Conservation (phyloP, 805 yeast species). For the Candida caryicola region DNA sequence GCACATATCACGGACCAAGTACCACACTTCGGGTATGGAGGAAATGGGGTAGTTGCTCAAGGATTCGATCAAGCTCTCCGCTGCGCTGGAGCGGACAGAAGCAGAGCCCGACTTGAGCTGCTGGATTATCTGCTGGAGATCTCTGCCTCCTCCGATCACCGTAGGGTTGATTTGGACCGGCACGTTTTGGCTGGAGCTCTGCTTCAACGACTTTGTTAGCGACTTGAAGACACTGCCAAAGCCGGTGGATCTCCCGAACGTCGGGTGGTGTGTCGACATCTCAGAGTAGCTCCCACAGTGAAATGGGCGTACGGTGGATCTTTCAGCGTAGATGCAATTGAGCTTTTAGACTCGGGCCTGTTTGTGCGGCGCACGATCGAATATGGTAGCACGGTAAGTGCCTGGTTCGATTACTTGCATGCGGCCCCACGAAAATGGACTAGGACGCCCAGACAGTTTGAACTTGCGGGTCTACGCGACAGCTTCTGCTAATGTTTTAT, state of each 20-base stretch:
- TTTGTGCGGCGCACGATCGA: not conserved
- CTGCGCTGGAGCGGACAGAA: constrained; percentile 46
- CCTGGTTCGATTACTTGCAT: too few relatives aligned
- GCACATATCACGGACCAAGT: constrained; percentile 56
- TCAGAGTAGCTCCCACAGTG: too few relatives aligned
- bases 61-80: constrained; percentile 47
- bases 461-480: too few relatives aligned
- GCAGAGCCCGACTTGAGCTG: constrained; percentile 37
- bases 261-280: constrained; percentile 31
- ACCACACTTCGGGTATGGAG: constrained; percentile 75
- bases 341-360: too few relatives aligned
- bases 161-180: constrained; percentile 41
- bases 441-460: too few relatives aligned
- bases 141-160: constrained; percentile 44
- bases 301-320: too few relatives aligned
- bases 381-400: too few relatives aligned
- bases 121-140: constrained; percentile 36
- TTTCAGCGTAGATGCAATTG: too few relatives aligned
- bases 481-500: too few relatives aligned
- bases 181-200: constrained; percentile 20
- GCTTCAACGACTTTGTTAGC: constrained; percentile 35
- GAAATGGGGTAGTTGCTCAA: constrained; percentile 52
- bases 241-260: constrained; percentile 29
- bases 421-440: too few relatives aligned
- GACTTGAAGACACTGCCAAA: constrained; percentile 41